A percentile compares a stretch with the other conserved stretches of the same genome.
These are phyloP conservation scores for Russula emetica DNA, from an alignment of 768 basidiomycete genomes.

Conservation along the genomic window DNA sequence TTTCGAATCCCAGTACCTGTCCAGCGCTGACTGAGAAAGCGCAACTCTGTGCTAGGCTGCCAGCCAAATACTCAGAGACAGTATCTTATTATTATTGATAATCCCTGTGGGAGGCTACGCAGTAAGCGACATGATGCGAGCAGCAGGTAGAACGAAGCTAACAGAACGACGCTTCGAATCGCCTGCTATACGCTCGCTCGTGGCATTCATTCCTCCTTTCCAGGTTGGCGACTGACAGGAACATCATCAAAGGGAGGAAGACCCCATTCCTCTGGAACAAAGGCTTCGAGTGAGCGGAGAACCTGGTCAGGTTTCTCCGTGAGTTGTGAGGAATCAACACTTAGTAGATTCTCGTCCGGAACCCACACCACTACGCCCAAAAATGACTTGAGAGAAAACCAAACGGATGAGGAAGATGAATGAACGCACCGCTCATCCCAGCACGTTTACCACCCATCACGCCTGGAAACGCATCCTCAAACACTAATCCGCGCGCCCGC, in stretches of 20 bases:
- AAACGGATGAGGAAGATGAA: conserved; percentile 23
- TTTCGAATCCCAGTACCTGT: too few species aligned
- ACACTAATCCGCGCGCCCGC: conserved; percentile 64
- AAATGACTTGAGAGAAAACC: not conserved
- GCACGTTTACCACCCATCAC: conserved; percentile 78
- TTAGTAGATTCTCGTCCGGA: conserved; percentile 65
- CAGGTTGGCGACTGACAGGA: not conserved
- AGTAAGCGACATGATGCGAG: not conserved
- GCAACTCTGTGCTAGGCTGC: too few species aligned
- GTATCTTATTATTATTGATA: not conserved
- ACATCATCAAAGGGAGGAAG: conserved; percentile 56
- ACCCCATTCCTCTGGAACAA: conserved; percentile 80
- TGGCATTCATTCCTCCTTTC: not conserved
- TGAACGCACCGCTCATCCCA: conserved; percentile 71
- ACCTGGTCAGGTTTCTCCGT: conserved; percentile 53
- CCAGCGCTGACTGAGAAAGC: too few species aligned
- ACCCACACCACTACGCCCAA: conserved; percentile 69
- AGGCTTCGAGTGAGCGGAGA: conserved; percentile 60
- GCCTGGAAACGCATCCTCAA: conserved; percentile 78
- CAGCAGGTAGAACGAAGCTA: not conserved
- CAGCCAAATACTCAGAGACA: too few species aligned
- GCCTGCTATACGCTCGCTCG: not conserved
- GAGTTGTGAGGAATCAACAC: conserved; percentile 41
- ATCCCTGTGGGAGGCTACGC: not conserved
- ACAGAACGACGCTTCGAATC: not conserved